phyloP scores from a whole-genome alignment of 225 moss, liverwort and hornwort species.

The Marchantia paleacea region DNA sequence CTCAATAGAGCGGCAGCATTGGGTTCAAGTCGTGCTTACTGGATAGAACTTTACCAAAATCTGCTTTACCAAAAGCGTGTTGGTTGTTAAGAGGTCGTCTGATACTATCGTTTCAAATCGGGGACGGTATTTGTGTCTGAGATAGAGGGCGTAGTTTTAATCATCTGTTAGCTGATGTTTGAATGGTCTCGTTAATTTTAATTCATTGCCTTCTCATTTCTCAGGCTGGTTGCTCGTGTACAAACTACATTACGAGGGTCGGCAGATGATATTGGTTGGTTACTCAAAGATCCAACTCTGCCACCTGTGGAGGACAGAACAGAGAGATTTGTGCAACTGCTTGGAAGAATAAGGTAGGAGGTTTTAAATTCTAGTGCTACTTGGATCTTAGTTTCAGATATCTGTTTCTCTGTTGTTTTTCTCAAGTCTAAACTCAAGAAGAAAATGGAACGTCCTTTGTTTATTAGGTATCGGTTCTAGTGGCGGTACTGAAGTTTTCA shows the following conservation, averaged over 20 bases:
- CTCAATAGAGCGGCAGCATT: too few relatives aligned
- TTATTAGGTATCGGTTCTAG: background rate
- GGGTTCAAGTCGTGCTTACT: too few relatives aligned
- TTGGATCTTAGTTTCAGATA: background rate
- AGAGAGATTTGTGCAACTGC: slow-evolving; percentile 66
- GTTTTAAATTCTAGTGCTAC: too few relatives aligned
- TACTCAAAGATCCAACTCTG: slow-evolving; percentile 63
- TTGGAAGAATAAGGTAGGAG: slow-evolving; percentile 70
- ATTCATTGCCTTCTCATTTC: slow-evolving; percentile 3
- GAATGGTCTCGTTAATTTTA: background rate
- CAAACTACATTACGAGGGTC: slow-evolving; percentile 95
- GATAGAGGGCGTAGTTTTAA: too few relatives aligned
- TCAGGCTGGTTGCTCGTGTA: slow-evolving; percentile 88
- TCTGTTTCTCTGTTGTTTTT: background rate
- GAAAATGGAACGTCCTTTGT: background rate
- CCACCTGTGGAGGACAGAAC: slow-evolving; percentile 81
- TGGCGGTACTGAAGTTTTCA: background rate
- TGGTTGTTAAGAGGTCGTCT: too few relatives aligned
- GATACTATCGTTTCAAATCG: too few relatives aligned
- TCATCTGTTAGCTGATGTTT: too few relatives aligned
- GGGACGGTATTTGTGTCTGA: too few relatives aligned
- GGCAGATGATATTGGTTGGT: slow-evolving; percentile 96
- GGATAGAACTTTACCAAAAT: too few relatives aligned
- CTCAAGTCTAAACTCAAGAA: background rate
- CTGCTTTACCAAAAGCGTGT: too few relatives aligned